These are phyloP conservation scores for Spiromastix sp. DNA, from an alignment of 2,329 filamentous ascomycete genomes.

Conservation along the genomic window DNA sequence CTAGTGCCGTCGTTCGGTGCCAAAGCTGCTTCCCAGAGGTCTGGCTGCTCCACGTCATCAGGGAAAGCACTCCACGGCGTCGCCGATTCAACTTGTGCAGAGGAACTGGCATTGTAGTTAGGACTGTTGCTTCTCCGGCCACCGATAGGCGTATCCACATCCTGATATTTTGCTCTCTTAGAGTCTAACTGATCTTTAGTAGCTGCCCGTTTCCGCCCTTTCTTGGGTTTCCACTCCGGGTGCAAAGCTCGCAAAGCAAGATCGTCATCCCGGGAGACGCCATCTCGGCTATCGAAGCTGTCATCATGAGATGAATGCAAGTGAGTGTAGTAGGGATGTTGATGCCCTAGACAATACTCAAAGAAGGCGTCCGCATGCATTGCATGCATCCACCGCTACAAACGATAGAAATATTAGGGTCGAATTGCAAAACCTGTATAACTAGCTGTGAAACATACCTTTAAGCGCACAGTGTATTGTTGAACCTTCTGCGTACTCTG, in stretches of 20 bases:
- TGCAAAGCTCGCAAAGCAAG: constrained; percentile 75
- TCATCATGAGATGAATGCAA: constrained; percentile 57
- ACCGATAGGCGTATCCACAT: constrained; percentile 46
- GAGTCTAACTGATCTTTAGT: constrained; percentile 51
- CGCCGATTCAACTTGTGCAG: background rate
- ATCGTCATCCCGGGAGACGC: constrained; percentile 77
- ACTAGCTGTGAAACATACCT: constrained; percentile 47
- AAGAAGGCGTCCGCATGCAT: constrained; percentile 96
- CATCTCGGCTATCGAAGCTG: constrained; percentile 60
- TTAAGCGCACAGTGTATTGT: constrained; percentile 84
- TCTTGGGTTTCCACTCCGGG: constrained; percentile 58
- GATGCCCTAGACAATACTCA: constrained; percentile 70
- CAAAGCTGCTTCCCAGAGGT: constrained; percentile 28
- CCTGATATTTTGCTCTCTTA: constrained; percentile 46
- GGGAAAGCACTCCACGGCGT: constrained; percentile 45
- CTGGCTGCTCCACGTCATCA: constrained; percentile 39
- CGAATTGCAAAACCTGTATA: background rate
- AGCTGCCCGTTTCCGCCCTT: constrained; percentile 52
- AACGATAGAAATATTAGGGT: constrained; percentile 4
- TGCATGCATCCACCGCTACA: constrained; percentile 85
- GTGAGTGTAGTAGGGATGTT: constrained; percentile 69
- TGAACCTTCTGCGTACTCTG: constrained; percentile 90
- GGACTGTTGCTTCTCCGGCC: constrained; percentile 27
- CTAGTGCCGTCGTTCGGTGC: constrained; percentile 26
- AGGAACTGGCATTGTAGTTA: constrained; percentile 17